Conservation (phyloP, 306 rosid genomes). For the Trifolium subterraneum region DNA sequence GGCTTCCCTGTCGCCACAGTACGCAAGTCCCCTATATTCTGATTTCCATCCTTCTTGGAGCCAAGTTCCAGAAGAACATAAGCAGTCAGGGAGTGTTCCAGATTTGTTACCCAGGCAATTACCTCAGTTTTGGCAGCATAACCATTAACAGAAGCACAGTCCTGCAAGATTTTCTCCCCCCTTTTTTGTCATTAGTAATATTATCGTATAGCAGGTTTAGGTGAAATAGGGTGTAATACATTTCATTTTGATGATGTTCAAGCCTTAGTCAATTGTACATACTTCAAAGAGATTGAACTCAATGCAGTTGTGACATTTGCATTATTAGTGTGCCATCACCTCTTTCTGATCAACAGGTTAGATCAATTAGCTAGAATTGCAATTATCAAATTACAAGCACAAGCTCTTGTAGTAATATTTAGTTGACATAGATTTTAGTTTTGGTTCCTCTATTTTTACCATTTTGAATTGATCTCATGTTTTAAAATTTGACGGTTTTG, state of each 20-base stretch:
- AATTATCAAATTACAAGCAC: background rate
- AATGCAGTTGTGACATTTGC: conserved; percentile 28
- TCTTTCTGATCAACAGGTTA: too few species aligned
- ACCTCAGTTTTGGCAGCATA: conserved; percentile 57
- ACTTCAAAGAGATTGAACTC: conserved; percentile 40
- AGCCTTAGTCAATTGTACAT: conserved; percentile 62
- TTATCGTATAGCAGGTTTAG: conserved; percentile 43
- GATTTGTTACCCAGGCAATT: conserved; percentile 51
- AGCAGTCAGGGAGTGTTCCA: conserved; percentile 44
- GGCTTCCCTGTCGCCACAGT: conserved; percentile 38
- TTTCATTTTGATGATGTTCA: conserved; percentile 34
- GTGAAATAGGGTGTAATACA: conserved; percentile 41
- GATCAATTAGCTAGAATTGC: background rate
- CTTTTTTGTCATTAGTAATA: conserved; percentile 8
- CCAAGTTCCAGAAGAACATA: conserved; percentile 42
- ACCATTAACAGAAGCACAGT: conserved; percentile 34
- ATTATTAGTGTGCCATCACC: too few species aligned
- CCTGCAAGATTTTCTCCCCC: conserved; percentile 30
- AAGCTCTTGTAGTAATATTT: background rate
- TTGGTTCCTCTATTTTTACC: background rate
- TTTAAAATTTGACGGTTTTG: background rate
- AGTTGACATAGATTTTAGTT: background rate
- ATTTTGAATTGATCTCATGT: background rate
- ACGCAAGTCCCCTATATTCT: conserved; percentile 44
- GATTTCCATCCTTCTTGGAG: conserved; percentile 41